Conservation (phyloP, 1,139 yeast species). For the Torulaspora globosa region DNA sequence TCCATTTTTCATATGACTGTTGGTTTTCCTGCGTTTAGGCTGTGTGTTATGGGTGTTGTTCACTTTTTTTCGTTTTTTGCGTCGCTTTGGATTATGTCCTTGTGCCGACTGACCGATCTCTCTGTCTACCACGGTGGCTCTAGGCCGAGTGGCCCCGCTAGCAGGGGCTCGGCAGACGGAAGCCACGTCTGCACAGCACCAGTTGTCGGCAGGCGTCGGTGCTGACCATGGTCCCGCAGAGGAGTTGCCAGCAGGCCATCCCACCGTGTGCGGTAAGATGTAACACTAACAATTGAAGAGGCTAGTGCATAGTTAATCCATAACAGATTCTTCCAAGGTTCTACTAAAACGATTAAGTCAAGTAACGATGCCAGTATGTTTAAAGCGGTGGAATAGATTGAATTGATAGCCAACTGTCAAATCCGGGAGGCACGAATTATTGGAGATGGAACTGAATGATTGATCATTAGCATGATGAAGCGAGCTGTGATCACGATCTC, state of each 20-base stretch:
- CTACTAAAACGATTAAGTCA: constrained; percentile 5
- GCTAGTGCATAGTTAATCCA: neutral
- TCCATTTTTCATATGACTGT: constrained; percentile 14
- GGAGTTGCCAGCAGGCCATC: neutral
- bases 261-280: constrained; percentile 1
- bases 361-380: constrained; percentile 16
- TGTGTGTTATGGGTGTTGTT: constrained; percentile 6
- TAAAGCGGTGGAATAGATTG: constrained; percentile 1
- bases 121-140: neutral
- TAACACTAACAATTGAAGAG: constrained; percentile 1
- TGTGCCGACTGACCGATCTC: neutral
- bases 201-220: neutral
- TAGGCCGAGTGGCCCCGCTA: neutral
- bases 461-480: neutral
- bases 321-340: neutral
- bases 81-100: neutral
- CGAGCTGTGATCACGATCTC: too few relatives aligned
- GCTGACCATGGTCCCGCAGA: neutral
- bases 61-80: constrained; percentile 1
- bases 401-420: neutral
- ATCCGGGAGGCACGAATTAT: neutral
- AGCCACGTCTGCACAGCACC: neutral
- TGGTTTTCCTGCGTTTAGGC: neutral
- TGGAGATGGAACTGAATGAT: neutral
- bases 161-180: neutral